Percentiles rank a stretch among this genome's conserved stretches.
Conservation (phyloP, 2,329 filamentous ascomycete genomes). For the Cladosporium sp. region DNA sequence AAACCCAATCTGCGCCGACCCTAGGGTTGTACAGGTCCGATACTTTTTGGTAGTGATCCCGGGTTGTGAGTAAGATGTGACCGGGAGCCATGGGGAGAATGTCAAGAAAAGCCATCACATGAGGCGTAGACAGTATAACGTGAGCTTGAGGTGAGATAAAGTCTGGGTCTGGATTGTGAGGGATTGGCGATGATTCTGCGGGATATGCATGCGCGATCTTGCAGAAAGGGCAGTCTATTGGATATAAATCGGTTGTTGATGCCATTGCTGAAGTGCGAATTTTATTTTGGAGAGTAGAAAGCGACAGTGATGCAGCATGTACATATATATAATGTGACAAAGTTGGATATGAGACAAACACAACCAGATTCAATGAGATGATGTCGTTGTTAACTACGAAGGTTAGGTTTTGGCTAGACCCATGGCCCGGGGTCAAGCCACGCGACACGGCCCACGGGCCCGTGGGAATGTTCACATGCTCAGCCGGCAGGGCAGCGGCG, state of each 20-base stretch:
- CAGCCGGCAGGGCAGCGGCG: background rate
- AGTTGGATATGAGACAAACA: background rate
- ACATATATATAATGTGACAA: background rate
- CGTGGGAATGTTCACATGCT: background rate
- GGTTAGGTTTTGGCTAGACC: background rate
- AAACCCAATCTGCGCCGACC: constrained; percentile 16
- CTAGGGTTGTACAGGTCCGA: constrained; percentile 53
- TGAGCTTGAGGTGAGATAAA: constrained; percentile 37
- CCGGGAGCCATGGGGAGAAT: constrained; percentile 82
- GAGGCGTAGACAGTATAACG: constrained; percentile 71
- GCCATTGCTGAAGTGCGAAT: background rate
- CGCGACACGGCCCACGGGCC: background rate
- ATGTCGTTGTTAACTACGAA: background rate
- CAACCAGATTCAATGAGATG: background rate
- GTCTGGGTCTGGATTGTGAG: constrained; percentile 31
- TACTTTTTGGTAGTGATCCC: constrained; percentile 73
- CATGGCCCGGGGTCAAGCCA: background rate
- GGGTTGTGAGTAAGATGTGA: constrained; percentile 77
- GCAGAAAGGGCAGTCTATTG: constrained; percentile 55
- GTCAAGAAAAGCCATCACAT: constrained; percentile 84
- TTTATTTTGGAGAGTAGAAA: background rate
- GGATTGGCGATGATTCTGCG: constrained; percentile 22
- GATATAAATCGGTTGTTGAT: constrained; percentile 34
- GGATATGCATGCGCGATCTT: constrained; percentile 52
- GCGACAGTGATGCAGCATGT: background rate